Conservation (phyloP, 495 filamentous ascomycete species). For the Symbiotaphrina buchneri region DNA sequence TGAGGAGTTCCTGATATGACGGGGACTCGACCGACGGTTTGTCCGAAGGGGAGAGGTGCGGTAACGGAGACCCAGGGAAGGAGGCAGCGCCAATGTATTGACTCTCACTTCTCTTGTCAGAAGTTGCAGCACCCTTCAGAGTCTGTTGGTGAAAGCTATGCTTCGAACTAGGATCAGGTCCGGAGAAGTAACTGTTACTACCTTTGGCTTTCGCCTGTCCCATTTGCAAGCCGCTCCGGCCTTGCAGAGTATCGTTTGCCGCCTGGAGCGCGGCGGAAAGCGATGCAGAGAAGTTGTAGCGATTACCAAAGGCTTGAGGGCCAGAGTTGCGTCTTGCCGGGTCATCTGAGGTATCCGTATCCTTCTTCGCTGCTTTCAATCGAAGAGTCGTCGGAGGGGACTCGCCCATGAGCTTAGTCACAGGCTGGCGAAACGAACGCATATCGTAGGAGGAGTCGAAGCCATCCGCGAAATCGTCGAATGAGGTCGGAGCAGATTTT, state of each 20-base stretch:
- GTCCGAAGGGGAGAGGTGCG: no score
- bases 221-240: conserved; percentile 25
- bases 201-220: conserved; percentile 12
- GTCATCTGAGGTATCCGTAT: conserved; percentile 8
- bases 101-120: no score
- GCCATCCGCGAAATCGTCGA: conserved; percentile 44
- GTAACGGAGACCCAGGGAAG: no score
- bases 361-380: conserved; percentile 14
- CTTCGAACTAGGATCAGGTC: no score
- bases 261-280: conserved; percentile 61
- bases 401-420: conserved; percentile 30
- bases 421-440: conserved; percentile 28
- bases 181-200: no score
- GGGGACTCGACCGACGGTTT: conserved; percentile 57
- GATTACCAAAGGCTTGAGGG: conserved; percentile 61
- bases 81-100: no score
- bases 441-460: conserved; percentile 29
- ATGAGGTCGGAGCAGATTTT: conserved; percentile 34
- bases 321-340: conserved; percentile 29
- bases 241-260: conserved; percentile 27
- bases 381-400: conserved; percentile 14
- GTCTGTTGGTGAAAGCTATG: no score
- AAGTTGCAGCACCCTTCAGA: no score
- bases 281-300: conserved; percentile 87
- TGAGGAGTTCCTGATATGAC: conserved; percentile 80